Evolutionary conservation across 306 rosid genomes (phyloP), one percentile per base, ranked within the genome.

Genomic region (Gastrolobium villosum): DNA sequence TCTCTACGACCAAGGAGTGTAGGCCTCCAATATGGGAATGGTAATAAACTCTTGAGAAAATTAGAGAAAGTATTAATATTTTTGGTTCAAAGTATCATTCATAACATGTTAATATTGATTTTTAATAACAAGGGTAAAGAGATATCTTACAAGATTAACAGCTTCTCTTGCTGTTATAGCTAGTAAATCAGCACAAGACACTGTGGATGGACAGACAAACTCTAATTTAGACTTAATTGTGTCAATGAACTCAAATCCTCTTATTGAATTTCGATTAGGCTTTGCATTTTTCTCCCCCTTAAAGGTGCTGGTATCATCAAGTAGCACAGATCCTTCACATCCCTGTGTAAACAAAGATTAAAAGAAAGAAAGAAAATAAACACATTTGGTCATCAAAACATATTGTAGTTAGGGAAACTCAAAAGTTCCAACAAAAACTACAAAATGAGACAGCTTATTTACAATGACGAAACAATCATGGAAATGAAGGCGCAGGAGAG

Each of bases 401-500:
- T 66, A 52, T 52, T 14, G 31, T 52, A 2, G 8, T 14, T 10
- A 10, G 15, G 20, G 11, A 48, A 48, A 11, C 54, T 48, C 2
- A 66, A 13, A 66, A 13, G 15, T 3, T 49, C 20, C 10, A 11
- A 39, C 26, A 31, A 13, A 20, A 11, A 28, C 41, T 4, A 53
- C 13, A 56, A 10, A 10, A 37, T 30, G 15, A 45, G 50, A 7
- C 6, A 40, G 15, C 1, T 61, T 49, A 7, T 44, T 80, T 89
- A 92, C 93, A 36, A 78, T 82, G 75, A 82, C 91, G 36, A 92
- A 87, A 79, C 93, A 92, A 60, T 92, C 95, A 54, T 89, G 94
- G 83, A 88, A 91, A 86, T 89, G 91, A 72, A 92, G 93, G 64
- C 97, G 85, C 86, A 92, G 80, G 80, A 92, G 89, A 69, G 97